These are phyloP conservation scores for Chrysochromulina parva DNA, from an alignment of 78 protist genomes.

Conservation along the genomic window DNA sequence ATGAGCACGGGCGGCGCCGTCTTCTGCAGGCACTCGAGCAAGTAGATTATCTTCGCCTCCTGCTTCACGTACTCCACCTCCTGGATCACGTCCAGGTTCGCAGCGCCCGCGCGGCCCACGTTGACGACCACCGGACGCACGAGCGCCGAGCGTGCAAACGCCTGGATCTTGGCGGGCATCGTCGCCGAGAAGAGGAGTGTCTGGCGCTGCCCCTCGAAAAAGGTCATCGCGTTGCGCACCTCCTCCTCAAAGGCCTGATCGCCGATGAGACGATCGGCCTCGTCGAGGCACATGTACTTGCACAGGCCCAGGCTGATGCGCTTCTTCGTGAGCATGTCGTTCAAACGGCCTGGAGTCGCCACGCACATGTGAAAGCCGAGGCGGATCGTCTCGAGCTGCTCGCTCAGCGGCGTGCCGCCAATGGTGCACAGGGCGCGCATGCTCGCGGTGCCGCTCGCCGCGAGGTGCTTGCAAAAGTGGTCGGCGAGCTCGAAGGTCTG, in stretches of 20 bases:
- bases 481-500: slow-evolving; percentile 81
- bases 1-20: slow-evolving; percentile 97
- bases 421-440: slow-evolving; percentile 52
- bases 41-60: slow-evolving; percentile 86
- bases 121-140: slow-evolving; percentile 87
- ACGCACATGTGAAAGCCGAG: slow-evolving; percentile 84
- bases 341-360: slow-evolving; percentile 94
- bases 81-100: slow-evolving; percentile 90
- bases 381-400: background rate
- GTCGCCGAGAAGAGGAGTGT: slow-evolving; percentile 93
- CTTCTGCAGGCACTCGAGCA: slow-evolving; percentile 96
- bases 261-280: slow-evolving; percentile 93
- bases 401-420: slow-evolving; percentile 60
- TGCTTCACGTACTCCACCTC: slow-evolving; percentile 87
- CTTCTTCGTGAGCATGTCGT: slow-evolving; percentile 79
- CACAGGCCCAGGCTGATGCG: slow-evolving; percentile 72
- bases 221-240: slow-evolving; percentile 74
- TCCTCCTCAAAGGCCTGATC: slow-evolving; percentile 93
- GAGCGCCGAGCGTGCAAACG: slow-evolving; percentile 56
- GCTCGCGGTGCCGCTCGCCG: background rate
- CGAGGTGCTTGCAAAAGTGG: background rate
- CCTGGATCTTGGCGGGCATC: slow-evolving; percentile 87
- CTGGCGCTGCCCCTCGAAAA: slow-evolving; percentile 80
- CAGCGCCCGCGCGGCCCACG: slow-evolving; percentile 95
- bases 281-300: slow-evolving; percentile 81